A percentile compares a stretch with the other conserved stretches of the same genome.
These are phyloP conservation scores for Diaporthe ampelina DNA, from an alignment of 2,329 filamentous ascomycete species.

Conservation along the genomic window DNA sequence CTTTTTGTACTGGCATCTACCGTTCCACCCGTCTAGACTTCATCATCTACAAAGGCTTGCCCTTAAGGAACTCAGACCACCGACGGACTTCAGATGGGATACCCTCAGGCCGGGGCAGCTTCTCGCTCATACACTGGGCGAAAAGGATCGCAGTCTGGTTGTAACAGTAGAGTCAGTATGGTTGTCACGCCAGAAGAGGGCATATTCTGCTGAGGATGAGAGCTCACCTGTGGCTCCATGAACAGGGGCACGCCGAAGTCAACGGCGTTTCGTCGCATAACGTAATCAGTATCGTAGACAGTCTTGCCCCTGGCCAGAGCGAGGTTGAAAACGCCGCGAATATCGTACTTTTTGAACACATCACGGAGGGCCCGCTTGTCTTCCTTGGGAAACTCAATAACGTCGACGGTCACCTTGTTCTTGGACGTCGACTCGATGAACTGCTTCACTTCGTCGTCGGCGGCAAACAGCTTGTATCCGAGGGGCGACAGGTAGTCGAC, in stretches of 20 bases:
- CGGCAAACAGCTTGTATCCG: constrained; percentile 94
- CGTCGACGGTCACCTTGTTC: constrained; percentile 79
- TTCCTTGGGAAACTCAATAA: constrained; percentile 96
- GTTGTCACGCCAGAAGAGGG: background rate
- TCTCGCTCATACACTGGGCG: constrained; percentile 96
- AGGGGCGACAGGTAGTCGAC: constrained; percentile 90
- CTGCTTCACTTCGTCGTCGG: constrained; percentile 83
- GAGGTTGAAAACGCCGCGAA: constrained; percentile 95
- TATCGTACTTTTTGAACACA: constrained; percentile 97
- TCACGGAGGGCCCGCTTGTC: constrained; percentile 96
- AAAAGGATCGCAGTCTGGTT: constrained; percentile 92
- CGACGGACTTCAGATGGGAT: constrained; percentile 92
- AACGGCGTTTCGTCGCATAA: constrained; percentile 98
- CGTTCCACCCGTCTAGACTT: constrained; percentile 19
- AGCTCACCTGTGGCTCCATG: constrained; percentile 94
- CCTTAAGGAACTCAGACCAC: constrained; percentile 96
- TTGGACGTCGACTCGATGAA: constrained; percentile 82
- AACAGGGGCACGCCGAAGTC: constrained; percentile 98
- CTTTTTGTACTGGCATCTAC: constrained; percentile 32
- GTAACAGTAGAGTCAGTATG: constrained; percentile 49
- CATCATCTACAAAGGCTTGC: constrained; percentile 78
- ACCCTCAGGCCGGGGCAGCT: constrained; percentile 88
- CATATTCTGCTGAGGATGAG: background rate
- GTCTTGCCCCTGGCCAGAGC: constrained; percentile 87
- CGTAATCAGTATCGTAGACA: too few relatives aligned